Evolutionary conservation across 768 basidiomycete species (phyloP).

Genomic region (Tylopilus subfusipes): DNA sequence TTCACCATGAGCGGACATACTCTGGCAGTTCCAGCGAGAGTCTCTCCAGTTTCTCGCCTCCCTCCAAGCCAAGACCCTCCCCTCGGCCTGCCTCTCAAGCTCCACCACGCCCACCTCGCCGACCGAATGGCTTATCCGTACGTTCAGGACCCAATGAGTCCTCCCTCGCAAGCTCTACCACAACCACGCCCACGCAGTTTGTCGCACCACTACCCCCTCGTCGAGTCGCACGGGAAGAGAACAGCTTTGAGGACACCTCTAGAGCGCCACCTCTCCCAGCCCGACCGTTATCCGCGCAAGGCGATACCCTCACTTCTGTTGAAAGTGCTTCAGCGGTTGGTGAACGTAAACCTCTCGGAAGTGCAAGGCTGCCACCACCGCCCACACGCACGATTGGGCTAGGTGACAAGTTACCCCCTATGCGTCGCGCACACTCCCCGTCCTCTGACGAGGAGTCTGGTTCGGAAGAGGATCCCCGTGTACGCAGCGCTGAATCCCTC

Average conservation of each 20-base stretch:
- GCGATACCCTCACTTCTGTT: neutral
- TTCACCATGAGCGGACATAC: conserved; percentile 4
- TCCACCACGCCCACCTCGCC: conserved; percentile 24
- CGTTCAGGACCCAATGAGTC: neutral
- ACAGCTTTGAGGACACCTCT: neutral
- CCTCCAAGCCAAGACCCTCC: conserved; percentile 21
- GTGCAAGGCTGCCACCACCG: conserved; percentile 57
- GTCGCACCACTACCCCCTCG: conserved; percentile 39
- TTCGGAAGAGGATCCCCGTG: conserved; percentile 55
- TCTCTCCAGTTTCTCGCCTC: conserved; percentile 4
- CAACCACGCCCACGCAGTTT: conserved; percentile 15
- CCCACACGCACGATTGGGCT: conserved; percentile 70
- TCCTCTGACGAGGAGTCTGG: conserved; percentile 52
- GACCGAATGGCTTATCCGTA: conserved; percentile 2
- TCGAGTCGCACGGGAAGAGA: conserved; percentile 12
- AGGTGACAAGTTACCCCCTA: conserved; percentile 67
- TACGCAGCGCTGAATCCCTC: conserved; percentile 47
- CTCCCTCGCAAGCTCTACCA: neutral
- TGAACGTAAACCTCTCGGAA: conserved; percentile 28
- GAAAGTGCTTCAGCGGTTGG: conserved; percentile 22
- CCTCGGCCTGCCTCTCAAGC: conserved; percentile 17
- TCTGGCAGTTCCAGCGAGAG: conserved; percentile 27
- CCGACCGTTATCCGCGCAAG: conserved; percentile 24
- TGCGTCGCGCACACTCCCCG: conserved; percentile 44
- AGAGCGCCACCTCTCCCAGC: conserved; percentile 35